Evolutionary conservation across 495 filamentous ascomycete species (phyloP).

Genomic region (Lentithecium fluviatile): DNA sequence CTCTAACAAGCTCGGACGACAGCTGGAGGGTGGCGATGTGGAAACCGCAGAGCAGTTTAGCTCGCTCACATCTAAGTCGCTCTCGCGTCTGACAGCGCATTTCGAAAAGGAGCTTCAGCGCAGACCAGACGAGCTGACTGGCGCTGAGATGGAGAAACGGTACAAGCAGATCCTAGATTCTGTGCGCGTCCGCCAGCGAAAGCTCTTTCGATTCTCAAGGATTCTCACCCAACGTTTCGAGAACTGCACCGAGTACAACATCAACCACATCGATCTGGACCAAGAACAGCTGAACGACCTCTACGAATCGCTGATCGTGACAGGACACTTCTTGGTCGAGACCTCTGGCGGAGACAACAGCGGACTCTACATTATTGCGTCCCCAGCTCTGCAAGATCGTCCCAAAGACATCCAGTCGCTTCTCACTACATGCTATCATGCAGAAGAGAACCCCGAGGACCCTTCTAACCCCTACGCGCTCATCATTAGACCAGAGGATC

Average conservation of each 20-base stretch:
- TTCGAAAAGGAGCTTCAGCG: conserved; percentile 89
- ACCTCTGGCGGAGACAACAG: conserved; percentile 62
- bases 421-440: conserved; percentile 82
- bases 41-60: conserved; percentile 98
- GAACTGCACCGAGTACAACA: conserved; percentile 91
- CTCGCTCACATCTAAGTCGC: conserved; percentile 84
- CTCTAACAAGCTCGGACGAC: conserved; percentile 84
- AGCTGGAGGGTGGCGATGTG: conserved; percentile 86
- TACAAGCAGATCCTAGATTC: conserved; percentile 95
- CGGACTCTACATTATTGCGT: conserved; percentile 80
- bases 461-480: conserved; percentile 75
- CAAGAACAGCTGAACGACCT: conserved; percentile 66
- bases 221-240: conserved; percentile 91
- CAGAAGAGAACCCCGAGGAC: conserved; percentile 69
- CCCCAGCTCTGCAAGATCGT: conserved; percentile 69
- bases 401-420: conserved; percentile 79
- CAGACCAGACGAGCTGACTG: conserved; percentile 73
- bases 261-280: conserved; percentile 55
- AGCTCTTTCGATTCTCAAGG: conserved; percentile 78
- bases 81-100: conserved; percentile 80
- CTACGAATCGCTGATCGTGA: conserved; percentile 75
- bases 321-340: conserved; percentile 82
- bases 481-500: conserved; percentile 76
- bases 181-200: conserved; percentile 90
- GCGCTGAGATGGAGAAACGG: conserved; percentile 85